These are phyloP conservation scores for Tetracentron sinense DNA, from an alignment of 164 flowering plant species.

Conservation along the genomic window DNA sequence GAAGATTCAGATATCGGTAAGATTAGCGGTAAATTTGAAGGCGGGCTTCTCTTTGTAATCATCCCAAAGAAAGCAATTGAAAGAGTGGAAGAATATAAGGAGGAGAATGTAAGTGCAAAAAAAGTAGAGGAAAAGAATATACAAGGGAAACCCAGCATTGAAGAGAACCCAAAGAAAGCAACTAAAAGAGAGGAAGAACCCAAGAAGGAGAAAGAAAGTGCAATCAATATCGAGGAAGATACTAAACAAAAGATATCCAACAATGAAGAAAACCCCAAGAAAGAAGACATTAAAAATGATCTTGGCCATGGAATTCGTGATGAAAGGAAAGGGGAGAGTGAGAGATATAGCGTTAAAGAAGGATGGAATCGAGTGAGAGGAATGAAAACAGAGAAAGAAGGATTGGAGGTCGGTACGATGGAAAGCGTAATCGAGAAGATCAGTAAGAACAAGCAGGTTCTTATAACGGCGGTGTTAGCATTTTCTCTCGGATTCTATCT, in stretches of 20 bases:
- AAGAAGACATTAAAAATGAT: neutral
- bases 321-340: neutral
- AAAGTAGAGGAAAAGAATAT: slow-evolving; percentile 7
- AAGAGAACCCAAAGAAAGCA: slow-evolving; percentile 7
- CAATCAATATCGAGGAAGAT: slow-evolving; percentile 4
- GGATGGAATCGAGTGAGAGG: slow-evolving; percentile 9
- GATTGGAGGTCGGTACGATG: slow-evolving; percentile 5
- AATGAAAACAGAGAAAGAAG: slow-evolving; percentile 2
- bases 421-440: slow-evolving; percentile 18
- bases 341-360: slow-evolving; percentile 6
- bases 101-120: neutral
- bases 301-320: neutral
- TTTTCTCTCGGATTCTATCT: slow-evolving; percentile 44
- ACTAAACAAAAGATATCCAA: slow-evolving; percentile 4
- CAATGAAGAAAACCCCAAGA: slow-evolving; percentile 4
- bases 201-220: neutral
- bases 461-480: slow-evolving; percentile 40
- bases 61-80: slow-evolving; percentile 37
- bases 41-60: slow-evolving; percentile 36
- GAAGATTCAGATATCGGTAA: slow-evolving; percentile 29
- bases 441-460: slow-evolving; percentile 27
- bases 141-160: neutral
- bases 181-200: neutral
- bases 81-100: slow-evolving; percentile 8
- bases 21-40: slow-evolving; percentile 38